Conservation (phyloP, 2,329 filamentous ascomycete species). For the Verticillium klebahnii region DNA sequence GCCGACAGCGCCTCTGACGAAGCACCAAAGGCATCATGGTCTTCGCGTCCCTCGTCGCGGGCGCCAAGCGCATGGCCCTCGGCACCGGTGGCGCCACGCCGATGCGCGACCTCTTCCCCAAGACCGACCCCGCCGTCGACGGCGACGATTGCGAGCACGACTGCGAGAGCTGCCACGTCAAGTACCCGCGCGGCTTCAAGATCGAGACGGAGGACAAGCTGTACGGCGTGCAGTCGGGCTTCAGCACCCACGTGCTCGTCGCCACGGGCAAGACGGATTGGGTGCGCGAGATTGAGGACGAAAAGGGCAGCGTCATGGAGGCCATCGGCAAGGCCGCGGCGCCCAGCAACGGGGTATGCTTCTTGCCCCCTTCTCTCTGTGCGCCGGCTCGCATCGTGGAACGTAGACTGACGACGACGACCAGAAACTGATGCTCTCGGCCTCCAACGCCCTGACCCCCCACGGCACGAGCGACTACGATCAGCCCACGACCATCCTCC, state of each 20-base stretch:
- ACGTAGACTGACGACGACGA: too few species aligned
- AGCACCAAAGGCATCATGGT: conserved; percentile 30
- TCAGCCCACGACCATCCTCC: conserved; percentile 71
- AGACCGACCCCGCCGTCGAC: conserved; percentile 70
- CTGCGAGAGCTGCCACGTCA: conserved; percentile 74
- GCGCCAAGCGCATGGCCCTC: conserved; percentile 29
- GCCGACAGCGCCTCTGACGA: not conserved
- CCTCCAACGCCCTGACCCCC: conserved; percentile 84
- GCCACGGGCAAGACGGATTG: conserved; percentile 96
- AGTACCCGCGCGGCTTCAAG: conserved; percentile 67
- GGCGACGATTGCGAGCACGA: conserved; percentile 87
- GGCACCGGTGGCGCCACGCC: conserved; percentile 20
- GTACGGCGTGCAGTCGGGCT: conserved; percentile 81
- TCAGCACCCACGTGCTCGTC: conserved; percentile 84
- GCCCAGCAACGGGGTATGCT: conserved; percentile 61
- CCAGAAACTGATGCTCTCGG: conserved; percentile 82
- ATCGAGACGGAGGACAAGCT: conserved; percentile 75
- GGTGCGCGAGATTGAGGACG: conserved; percentile 83
- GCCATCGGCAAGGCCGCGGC: conserved; percentile 56
- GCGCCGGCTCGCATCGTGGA: too few species aligned
- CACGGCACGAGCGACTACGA: conserved; percentile 58
- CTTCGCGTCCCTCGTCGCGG: conserved; percentile 33
- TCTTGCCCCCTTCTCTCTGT: not conserved
- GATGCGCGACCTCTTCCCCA: conserved; percentile 59
- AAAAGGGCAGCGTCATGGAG: conserved; percentile 81